Base-by-base conservation (phyloP, 768 basidiomycete genomes). In the Calocybe indica region DNA sequence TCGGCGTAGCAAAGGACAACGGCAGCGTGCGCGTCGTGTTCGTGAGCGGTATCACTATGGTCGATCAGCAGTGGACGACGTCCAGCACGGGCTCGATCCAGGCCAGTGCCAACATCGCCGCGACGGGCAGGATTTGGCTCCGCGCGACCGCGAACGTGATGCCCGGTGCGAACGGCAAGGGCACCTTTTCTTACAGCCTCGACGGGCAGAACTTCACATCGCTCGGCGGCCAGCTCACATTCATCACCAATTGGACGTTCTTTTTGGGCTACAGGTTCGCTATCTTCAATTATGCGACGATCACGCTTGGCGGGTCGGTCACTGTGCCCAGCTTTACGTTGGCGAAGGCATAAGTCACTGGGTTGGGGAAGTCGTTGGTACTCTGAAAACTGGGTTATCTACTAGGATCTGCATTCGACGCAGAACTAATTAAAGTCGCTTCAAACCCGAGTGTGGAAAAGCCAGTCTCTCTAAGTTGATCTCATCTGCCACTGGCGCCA, bases 1-100 rank as follows among this genome's bases (percentile, higher is more conserved):
- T 57, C 28, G 53, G 55, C 29, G 47, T 55, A 13, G 45, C 48
- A 40, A 52, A 49, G 34, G 46, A 39, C 30, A 44, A 48, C 40
- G 46, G 32, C 22, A 43, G 31, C 13, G 40, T 37, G 11, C 31
- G 42, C 1, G 40, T 57, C 14, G 29, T 42, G 6, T 49, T 57
- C 32, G 56, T 57, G 10, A 52, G 52, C 42, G 45, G 41, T 13
- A 49, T 57, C 42, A 48, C 51, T 15, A 57, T 57, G 54, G 50
- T 39, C 34, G 42, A 56, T 22, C 4, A 13, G 8, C 14, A 30
- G 14, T 54, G 53, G 55, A 47, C 42, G 3, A 57, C 56, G 3
- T 47, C 48, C 14, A 51, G 44, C 14, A 53, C 45, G 42, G 56
- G 54, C 30, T 40, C 36, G 30, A 50, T 40, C 15, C 44, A 43